Evolutionary conservation across 2,329 filamentous ascomycete genomes (phyloP).

Genomic region (Rasamsonia emersonii): DNA sequence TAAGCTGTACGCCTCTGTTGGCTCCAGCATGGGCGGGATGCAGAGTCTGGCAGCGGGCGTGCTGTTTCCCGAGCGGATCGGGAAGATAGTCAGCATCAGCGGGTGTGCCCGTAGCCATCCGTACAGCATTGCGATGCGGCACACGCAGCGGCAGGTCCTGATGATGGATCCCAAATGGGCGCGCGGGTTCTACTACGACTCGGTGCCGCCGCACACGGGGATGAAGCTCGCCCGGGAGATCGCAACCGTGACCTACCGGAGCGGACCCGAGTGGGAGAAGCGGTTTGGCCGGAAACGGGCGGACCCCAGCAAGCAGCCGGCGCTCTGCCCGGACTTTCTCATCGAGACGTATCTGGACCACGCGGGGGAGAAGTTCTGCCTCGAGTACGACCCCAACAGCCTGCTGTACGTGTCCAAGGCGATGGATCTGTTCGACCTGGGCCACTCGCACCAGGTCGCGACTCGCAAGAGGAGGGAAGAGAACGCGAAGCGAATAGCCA

Average conservation of each 20-base stretch:
- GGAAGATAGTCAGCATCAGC: conserved; percentile 77
- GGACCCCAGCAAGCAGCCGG: conserved; percentile 76
- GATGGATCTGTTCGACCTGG: conserved; percentile 96
- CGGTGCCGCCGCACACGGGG: conserved; percentile 81
- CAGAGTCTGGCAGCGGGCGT: conserved; percentile 82
- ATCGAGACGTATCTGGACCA: conserved; percentile 98
- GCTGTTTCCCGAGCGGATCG: conserved; percentile 72
- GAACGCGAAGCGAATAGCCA: conserved; percentile 50
- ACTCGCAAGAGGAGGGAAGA: conserved; percentile 54
- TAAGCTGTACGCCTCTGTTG: conserved; percentile 83
- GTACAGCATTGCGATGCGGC: conserved; percentile 97
- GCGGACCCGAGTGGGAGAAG: conserved; percentile 94
- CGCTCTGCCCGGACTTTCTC: conserved; percentile 92
- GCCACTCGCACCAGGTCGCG: conserved; percentile 58
- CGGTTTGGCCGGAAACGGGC: conserved; percentile 82
- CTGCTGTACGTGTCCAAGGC: conserved; percentile 95
- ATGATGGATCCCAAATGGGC: conserved; percentile 99
- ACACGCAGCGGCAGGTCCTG: conserved; percentile 91
- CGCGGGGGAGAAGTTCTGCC: conserved; percentile 94
- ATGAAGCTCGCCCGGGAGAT: conserved; percentile 99
- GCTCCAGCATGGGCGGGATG: conserved; percentile 98
- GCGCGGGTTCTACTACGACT: conserved; percentile 84
- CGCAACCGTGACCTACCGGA: conserved; percentile 93
- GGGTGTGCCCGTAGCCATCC: conserved; percentile 92
- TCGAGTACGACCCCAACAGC: conserved; percentile 94